A percentile compares a stretch with the other conserved stretches of the same genome.
Conservation (phyloP, 306 rosid genomes). For the Sindora glabra region DNA sequence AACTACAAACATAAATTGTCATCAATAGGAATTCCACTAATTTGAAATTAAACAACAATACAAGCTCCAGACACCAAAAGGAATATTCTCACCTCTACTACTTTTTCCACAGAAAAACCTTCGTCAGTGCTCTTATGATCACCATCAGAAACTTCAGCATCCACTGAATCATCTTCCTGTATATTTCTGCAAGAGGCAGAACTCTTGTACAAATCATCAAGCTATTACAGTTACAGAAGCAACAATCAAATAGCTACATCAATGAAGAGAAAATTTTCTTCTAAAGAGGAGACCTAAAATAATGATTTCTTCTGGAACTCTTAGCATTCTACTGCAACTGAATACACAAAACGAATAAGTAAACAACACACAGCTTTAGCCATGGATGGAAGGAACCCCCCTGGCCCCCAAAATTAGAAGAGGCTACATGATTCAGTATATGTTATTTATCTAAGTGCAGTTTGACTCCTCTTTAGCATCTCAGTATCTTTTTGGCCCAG, state of each 20-base stretch:
- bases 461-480: too few relatives aligned
- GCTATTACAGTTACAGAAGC: conserved; percentile 12
- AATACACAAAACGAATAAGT: too few relatives aligned
- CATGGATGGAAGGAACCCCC: too few relatives aligned
- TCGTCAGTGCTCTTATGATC: conserved; percentile 45
- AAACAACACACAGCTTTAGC: too few relatives aligned
- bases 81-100: conserved; percentile 40
- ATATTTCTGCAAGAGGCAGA: conserved; percentile 56
- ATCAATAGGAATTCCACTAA: conserved; percentile 2
- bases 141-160: conserved; percentile 54
- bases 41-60: background rate
- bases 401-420: too few relatives aligned
- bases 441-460: too few relatives aligned
- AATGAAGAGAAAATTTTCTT: too few relatives aligned
- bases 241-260: background rate
- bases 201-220: conserved; percentile 22
- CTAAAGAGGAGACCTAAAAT: too few relatives aligned
- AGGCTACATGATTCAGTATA: too few relatives aligned
- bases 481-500: too few relatives aligned
- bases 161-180: conserved; percentile 58
- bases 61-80: conserved; percentile 26
- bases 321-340: too few relatives aligned
- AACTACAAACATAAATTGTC: background rate
- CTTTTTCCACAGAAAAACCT: conserved; percentile 43
- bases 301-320: too few relatives aligned